These are phyloP conservation scores for Pholiota molesta DNA, from an alignment of 768 basidiomycete genomes.

Conservation along the genomic window DNA sequence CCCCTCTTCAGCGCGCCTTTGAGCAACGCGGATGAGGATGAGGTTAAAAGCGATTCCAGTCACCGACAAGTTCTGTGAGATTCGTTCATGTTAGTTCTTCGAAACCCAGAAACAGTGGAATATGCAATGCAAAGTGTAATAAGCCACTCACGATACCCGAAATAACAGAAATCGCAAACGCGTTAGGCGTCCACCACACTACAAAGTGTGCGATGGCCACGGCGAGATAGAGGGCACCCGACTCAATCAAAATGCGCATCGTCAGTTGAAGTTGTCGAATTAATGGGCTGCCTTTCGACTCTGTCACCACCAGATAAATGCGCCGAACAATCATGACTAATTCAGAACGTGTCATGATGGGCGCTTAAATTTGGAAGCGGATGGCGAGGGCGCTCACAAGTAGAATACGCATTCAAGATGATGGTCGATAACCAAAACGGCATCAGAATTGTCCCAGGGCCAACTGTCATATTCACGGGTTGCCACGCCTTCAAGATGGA, in stretches of 20 bases:
- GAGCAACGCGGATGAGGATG: constrained; percentile 17
- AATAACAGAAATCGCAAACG: constrained; percentile 15
- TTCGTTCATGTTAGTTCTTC: background rate
- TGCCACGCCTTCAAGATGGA: background rate
- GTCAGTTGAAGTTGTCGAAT: background rate
- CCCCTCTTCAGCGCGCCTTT: background rate
- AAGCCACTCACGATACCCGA: constrained; percentile 17
- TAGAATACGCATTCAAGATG: constrained; percentile 19
- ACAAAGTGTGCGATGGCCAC: constrained; percentile 18
- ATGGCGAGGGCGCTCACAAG: constrained; percentile 11
- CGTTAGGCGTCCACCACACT: constrained; percentile 10
- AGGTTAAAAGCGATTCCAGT: constrained; percentile 26
- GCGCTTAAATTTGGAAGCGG: background rate
- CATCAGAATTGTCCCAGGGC: constrained; percentile 1
- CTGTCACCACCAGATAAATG: constrained; percentile 4
- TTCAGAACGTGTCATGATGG: background rate
- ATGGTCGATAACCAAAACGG: constrained; percentile 18
- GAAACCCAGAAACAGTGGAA: background rate
- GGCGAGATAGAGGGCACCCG: constrained; percentile 20
- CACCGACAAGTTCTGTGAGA: constrained; percentile 17
- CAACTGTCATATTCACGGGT: constrained; percentile 1
- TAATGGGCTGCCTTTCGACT: background rate
- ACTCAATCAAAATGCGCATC: constrained; percentile 19
- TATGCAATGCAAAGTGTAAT: background rate
- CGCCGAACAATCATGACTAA: constrained; percentile 15